Evolutionary conservation across 768 basidiomycete genomes (phyloP).

Genomic region (Mycena galopus): DNA sequence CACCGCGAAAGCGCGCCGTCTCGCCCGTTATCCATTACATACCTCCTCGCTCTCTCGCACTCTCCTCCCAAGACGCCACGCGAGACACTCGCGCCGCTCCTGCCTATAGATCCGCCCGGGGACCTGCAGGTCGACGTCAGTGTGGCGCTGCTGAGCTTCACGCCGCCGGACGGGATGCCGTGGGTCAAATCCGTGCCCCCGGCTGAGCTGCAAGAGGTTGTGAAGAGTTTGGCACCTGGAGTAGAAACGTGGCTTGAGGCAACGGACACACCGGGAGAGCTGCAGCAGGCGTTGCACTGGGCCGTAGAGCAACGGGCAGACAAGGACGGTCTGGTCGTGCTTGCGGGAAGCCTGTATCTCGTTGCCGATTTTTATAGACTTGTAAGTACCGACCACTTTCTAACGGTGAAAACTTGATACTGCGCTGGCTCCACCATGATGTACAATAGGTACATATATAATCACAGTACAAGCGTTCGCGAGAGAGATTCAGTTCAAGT

Average conservation of each 20-base stretch:
- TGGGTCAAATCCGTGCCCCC: constrained; percentile 84
- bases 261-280: constrained; percentile 45
- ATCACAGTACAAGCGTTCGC: too few relatives aligned
- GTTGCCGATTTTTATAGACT: constrained; percentile 91
- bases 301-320: constrained; percentile 63
- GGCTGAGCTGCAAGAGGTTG: constrained; percentile 61
- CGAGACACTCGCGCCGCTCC: constrained; percentile 78
- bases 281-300: constrained; percentile 55
- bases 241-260: constrained; percentile 61
- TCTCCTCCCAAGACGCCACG: constrained; percentile 87
- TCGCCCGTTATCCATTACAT: constrained; percentile 63
- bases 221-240: constrained; percentile 57
- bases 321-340: constrained; percentile 66
- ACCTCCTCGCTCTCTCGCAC: constrained; percentile 85
- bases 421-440: too few relatives aligned
- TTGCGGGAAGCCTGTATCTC: constrained; percentile 95
- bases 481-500: too few relatives aligned
- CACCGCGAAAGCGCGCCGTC: constrained; percentile 20
- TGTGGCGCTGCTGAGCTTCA: constrained; percentile 74
- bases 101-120: constrained; percentile 55
- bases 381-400: too few relatives aligned
- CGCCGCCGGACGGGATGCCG: constrained; percentile 91
- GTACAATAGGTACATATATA: too few relatives aligned
- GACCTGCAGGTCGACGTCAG: constrained; percentile 48
- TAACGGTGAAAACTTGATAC: neutral